Base-by-base conservation (phyloP, 2,329 filamentous ascomycete species). In the Ceratocystis albifundus region DNA sequence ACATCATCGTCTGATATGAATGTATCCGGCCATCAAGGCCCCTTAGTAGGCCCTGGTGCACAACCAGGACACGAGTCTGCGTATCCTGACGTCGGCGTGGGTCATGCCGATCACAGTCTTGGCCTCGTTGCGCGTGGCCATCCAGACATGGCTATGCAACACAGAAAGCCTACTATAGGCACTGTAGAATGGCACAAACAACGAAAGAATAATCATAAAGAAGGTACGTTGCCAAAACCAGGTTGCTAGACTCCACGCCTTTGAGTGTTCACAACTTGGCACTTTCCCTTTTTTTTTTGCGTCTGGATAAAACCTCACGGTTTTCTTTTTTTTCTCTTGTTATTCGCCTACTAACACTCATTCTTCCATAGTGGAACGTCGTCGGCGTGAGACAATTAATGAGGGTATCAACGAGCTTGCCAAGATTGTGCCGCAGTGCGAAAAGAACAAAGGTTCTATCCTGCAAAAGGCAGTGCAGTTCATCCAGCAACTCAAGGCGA, bases 381-480 rank as follows among this genome's bases (percentile, higher is more conserved):
- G 94, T 68, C 90, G 94, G 57, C 89, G 94, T 69, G 94, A 99
- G 77, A 96, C 94, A 0, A 99, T 99, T 75, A 99, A 99, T 71
- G 94, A 99, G 77, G 94, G 94, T 62, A 99, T 99, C 71, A 97
- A 96, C 73, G 94, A 97, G 76, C 84, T 99, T 36, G 90, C 93
- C 71, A 97, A 96, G 78, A 96, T 99, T 70, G 94, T 99, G 0
- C 94, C 94, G 0, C 91, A 91, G 15, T 96, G 93, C 72, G 94
- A 99, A 77, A 99, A 97, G 81, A 97, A 99, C 80, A 99, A 99
- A 77, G 94, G 94, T 0, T 95, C 91, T 1, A 97, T 99, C 70
- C 80, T 99, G 46, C 89, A 95, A 74, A 89, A 93, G 44, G 91
- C 94, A 0, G 93, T 96, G 8, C 87, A 90, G 70, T 97, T 96